Conservation (phyloP, 2,329 filamentous ascomycete genomes). For the Chaetomium sp. region DNA sequence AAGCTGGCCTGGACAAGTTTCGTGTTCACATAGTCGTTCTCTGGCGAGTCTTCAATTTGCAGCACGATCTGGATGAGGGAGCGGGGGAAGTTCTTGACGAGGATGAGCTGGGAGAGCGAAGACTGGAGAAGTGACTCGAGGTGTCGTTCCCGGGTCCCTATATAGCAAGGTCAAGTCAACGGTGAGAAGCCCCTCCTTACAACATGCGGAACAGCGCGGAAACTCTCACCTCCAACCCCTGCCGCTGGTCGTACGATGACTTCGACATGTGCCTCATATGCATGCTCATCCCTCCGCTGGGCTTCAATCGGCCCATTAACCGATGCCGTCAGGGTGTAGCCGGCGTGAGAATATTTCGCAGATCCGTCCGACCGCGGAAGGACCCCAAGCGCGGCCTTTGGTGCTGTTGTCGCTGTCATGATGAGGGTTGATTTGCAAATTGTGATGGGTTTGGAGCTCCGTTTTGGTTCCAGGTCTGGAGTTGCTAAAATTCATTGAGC, state of each 20-base stretch:
- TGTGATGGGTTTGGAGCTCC: background rate
- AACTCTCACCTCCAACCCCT: conserved; percentile 72
- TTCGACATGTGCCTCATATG: conserved; percentile 88
- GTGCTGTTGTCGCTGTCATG: conserved; percentile 53
- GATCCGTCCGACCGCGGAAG: conserved; percentile 78
- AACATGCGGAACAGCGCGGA: conserved; percentile 12
- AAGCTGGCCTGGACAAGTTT: conserved; percentile 62
- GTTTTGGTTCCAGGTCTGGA: conserved; percentile 4
- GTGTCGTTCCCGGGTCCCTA: conserved; percentile 75
- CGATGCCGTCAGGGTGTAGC: conserved; percentile 79
- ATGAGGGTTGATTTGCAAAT: conserved; percentile 14
- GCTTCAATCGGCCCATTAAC: conserved; percentile 95
- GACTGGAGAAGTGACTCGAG: conserved; percentile 75
- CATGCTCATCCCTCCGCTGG: conserved; percentile 81
- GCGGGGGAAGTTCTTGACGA: conserved; percentile 74
- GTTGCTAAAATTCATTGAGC: conserved; percentile 21
- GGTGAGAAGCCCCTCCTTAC: conserved; percentile 24
- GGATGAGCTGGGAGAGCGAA: conserved; percentile 72
- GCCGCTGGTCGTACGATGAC: conserved; percentile 85
- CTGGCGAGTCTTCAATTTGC: conserved; percentile 71
- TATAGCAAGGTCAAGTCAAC: conserved; percentile 34
- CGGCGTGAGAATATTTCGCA: conserved; percentile 71
- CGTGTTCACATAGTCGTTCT: conserved; percentile 64
- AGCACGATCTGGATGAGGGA: conserved; percentile 78
- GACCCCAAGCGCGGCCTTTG: conserved; percentile 57